These are phyloP conservation scores for Phanerochaete sordida DNA, from an alignment of 768 basidiomycete species.

Conservation along the genomic window DNA sequence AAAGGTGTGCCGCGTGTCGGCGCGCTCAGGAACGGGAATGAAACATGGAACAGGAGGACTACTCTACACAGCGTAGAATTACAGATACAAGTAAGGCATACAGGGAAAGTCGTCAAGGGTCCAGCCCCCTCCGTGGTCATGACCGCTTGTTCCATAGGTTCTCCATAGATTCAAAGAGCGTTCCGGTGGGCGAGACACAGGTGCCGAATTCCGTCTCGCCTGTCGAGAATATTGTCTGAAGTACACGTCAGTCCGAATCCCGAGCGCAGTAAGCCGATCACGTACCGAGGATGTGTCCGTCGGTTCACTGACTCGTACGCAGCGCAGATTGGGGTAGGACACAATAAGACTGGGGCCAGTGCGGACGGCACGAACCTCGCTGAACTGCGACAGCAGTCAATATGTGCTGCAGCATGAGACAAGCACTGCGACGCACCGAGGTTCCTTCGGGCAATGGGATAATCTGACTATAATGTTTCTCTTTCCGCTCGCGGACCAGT, in stretches of 20 bases:
- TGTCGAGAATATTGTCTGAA: not conserved
- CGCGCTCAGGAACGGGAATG: too few relatives aligned
- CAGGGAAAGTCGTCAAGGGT: not conserved
- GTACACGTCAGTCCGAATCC: not conserved
- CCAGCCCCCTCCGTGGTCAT: not conserved
- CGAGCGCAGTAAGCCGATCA: not conserved
- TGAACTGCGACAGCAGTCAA: constrained; percentile 46
- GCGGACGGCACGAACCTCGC: constrained; percentile 69
- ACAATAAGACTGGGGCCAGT: constrained; percentile 57
- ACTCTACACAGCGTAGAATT: not conserved
- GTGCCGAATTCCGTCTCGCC: constrained; percentile 5
- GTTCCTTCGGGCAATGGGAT: constrained; percentile 75
- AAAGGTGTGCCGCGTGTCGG: too few relatives aligned
- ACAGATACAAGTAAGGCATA: not conserved
- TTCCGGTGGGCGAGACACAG: not conserved
- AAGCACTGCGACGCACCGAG: constrained; percentile 42
- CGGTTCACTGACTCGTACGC: constrained; percentile 1
- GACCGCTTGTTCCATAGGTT: not conserved
- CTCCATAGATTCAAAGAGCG: not conserved
- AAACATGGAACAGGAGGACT: not conserved
- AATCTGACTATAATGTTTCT: constrained; percentile 62
- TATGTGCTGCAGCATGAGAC: not conserved
- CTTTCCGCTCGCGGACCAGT: constrained; percentile 58
- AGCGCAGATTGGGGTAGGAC: constrained; percentile 48
- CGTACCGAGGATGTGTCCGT: constrained; percentile 3